Percentiles rank a stretch among this genome's conserved stretches.
These are phyloP conservation scores for Stevia rebaudiana DNA, from an alignment of 140 eudicot species.

Conservation along the genomic window DNA sequence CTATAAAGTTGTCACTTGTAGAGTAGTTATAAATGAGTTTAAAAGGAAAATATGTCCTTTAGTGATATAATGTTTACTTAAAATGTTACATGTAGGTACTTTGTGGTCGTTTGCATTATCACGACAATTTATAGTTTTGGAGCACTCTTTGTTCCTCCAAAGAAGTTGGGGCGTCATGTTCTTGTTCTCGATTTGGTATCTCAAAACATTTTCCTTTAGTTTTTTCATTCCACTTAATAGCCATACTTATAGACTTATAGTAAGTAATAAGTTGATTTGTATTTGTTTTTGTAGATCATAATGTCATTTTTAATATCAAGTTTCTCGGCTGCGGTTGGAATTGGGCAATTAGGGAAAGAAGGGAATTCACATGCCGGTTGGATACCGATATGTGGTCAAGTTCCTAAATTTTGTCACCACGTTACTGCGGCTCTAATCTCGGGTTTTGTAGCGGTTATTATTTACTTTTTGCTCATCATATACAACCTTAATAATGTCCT, in stretches of 20 bases:
- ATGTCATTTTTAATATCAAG: conserved; percentile 55
- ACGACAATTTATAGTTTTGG: conserved; percentile 54
- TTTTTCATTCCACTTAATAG: background rate
- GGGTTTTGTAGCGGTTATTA: conserved; percentile 54
- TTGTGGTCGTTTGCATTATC: conserved; percentile 52
- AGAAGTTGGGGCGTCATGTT: conserved; percentile 46
- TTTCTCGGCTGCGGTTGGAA: conserved; percentile 73
- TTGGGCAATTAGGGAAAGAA: conserved; percentile 68
- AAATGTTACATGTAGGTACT: conserved; percentile 52
- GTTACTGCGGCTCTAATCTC: conserved; percentile 46
- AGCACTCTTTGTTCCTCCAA: conserved; percentile 52
- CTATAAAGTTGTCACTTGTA: no score
- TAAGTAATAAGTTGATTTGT: background rate
- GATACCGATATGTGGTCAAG: conserved; percentile 93
- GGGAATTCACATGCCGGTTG: conserved; percentile 90
- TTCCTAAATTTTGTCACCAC: conserved; percentile 73
- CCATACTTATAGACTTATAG: no score
- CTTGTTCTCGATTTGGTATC: conserved; percentile 68
- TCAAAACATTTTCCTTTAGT: background rate
- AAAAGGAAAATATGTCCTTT: background rate
- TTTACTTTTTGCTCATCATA: conserved; percentile 53
- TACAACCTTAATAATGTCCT: conserved; percentile 54
- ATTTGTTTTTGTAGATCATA: conserved; percentile 35
- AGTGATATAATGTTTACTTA: background rate
- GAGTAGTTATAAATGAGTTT: no score